A percentile compares a stretch with the other conserved stretches of the same genome.
phyloP scores from a whole-genome alignment of 257 asterid genomes.

The Anisodus tanguticus region DNA sequence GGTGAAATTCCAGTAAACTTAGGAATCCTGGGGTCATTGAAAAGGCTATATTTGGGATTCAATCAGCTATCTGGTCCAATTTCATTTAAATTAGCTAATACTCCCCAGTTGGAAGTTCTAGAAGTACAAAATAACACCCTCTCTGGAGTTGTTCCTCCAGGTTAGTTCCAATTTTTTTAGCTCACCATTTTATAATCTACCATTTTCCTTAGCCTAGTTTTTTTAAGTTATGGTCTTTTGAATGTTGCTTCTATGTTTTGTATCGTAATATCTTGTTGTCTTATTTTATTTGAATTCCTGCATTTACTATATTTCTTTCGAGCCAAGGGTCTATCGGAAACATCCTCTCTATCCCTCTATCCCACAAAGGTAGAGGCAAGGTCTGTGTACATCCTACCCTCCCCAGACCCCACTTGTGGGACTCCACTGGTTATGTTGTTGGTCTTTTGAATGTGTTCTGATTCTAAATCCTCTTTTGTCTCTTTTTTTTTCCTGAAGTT shows the following conservation, averaged over 20 bases:
- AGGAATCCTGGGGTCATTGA: slow-evolving; percentile 55
- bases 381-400: too few species aligned
- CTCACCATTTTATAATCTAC: too few species aligned
- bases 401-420: too few species aligned
- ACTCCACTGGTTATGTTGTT: too few species aligned
- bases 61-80: slow-evolving; percentile 81
- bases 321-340: too few species aligned
- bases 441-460: slow-evolving; percentile 13
- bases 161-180: slow-evolving; percentile 18
- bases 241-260: too few species aligned
- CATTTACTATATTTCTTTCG: too few species aligned
- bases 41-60: slow-evolving; percentile 57
- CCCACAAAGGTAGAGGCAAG: too few species aligned
- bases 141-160: slow-evolving; percentile 69
- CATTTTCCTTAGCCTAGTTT: background rate
- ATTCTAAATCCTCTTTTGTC: background rate
- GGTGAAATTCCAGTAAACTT: slow-evolving; percentile 69
- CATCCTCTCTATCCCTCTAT: too few species aligned
- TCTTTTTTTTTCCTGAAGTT: slow-evolving; percentile 52
- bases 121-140: slow-evolving; percentile 75
- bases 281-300: too few species aligned
- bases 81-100: slow-evolving; percentile 51
- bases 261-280: too few species aligned
- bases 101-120: slow-evolving; percentile 60
- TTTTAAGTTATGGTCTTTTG: background rate